A percentile compares a stretch with the other conserved stretches of the same genome.
These are phyloP conservation scores for Kurtzmaniella quercitrusa DNA, from an alignment of 1,139 yeast genomes.

Conservation along the genomic window DNA sequence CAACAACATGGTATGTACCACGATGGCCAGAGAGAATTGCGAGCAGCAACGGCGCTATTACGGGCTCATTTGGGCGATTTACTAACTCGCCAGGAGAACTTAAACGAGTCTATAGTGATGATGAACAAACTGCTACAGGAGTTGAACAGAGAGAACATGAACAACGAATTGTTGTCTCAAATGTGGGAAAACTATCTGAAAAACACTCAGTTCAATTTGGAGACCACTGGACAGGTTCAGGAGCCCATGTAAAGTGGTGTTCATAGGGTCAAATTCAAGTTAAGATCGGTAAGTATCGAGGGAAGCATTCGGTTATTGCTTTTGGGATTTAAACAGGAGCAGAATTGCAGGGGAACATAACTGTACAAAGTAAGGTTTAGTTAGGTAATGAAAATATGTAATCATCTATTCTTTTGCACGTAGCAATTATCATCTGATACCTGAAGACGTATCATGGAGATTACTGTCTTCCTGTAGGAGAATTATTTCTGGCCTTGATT, in stretches of 20 bases:
- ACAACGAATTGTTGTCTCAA: conserved; percentile 68
- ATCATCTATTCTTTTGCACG: too few species aligned
- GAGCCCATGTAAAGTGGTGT: conserved; percentile 41
- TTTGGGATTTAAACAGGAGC: neutral
- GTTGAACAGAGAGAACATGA: conserved; percentile 62
- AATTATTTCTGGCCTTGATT: too few species aligned
- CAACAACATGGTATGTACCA: conserved; percentile 59
- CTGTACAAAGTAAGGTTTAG: too few species aligned
- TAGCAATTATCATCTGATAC: too few species aligned
- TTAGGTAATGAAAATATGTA: too few species aligned
- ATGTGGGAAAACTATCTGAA: conserved; percentile 80
- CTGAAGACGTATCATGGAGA: too few species aligned
- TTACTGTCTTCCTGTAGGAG: too few species aligned
- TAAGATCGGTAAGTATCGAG: neutral
- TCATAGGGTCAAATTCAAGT: neutral
- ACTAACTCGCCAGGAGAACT: conserved; percentile 43
- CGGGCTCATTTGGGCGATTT: neutral
- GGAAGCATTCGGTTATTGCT: neutral
- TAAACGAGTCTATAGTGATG: conserved; percentile 66
- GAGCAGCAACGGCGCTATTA: neutral
- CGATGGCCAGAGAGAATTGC: neutral
- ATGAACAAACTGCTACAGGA: conserved; percentile 60
- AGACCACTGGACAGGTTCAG: conserved; percentile 62
- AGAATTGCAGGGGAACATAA: too few species aligned
- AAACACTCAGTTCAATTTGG: conserved; percentile 67